Evolutionary conservation across 2,329 filamentous ascomycete species (phyloP), one percentile per base, ranked within the genome.

Genomic region (Didymellaceae sp.): DNA sequence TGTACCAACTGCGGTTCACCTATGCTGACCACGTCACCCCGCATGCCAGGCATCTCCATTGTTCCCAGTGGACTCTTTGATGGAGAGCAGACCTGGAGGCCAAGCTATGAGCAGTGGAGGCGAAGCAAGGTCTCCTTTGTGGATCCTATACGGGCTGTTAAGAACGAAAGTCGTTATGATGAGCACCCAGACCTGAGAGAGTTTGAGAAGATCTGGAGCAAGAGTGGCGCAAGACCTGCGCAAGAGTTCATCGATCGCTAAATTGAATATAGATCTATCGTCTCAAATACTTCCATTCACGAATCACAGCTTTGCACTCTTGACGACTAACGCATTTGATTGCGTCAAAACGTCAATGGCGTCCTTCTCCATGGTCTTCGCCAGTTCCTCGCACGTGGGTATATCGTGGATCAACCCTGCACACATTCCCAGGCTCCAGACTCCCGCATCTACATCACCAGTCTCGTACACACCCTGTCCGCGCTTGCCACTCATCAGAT

Each of bases 381-480:
- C 52, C 24, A 70, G 46, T 20, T 59, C 61, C 30, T 71, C 70
- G 54, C 77, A 79, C 1, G 72, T 77, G 1, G 77, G 77, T 14
- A 79, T 74, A 55, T 79, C 77, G 46, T 80, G 75, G 47, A 80
- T 80, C 20, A 80, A 61, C 95, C 93, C 73, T 94, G 92, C 17
- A 91, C 93, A 13, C 92, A 91, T 31, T 90, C 97, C 93, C 92
- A 97, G 30, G 96, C 89, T 61, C 62, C 65, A 66, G 18, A 68
- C 65, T n/a, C 63, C 62, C 10, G 58, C 59, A 58, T 68, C 62
- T 2, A 65, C 58, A 58, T 66, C 63, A 4, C 63, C 63, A 9
- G 57, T 65, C 44, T 59, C 59, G 39, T 64, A 67, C 9, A 68
- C 63, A 3, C 57, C 57, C 35, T 61, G 55, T 1, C 65, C 65